Conservation (phyloP, 768 basidiomycete genomes). For the Leccinellum luteum region DNA sequence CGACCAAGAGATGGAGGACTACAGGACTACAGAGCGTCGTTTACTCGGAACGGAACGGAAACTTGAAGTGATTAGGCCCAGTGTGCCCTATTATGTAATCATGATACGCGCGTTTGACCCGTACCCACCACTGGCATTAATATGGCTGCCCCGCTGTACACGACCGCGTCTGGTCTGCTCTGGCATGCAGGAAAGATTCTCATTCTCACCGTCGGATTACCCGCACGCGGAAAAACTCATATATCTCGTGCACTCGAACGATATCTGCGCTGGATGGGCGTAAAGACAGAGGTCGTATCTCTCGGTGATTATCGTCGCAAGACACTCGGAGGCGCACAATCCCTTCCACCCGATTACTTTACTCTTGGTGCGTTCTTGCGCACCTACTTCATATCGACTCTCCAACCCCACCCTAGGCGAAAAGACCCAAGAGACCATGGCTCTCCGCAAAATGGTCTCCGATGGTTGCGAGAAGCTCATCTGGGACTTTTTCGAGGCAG, state of each 20-base stretch:
- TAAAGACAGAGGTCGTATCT: conserved; percentile 93
- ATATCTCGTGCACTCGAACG: conserved; percentile 93
- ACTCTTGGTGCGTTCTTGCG: conserved; percentile 53
- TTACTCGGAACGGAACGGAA: conserved; percentile 12
- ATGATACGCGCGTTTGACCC: neutral
- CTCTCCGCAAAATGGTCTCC: conserved; percentile 69
- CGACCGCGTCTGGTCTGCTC: conserved; percentile 82
- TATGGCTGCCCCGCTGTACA: conserved; percentile 96
- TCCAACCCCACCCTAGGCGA: conserved; percentile 47
- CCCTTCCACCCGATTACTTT: conserved; percentile 92
- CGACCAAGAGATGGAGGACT: conserved; percentile 81
- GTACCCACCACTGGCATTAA: no score
- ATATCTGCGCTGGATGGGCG: conserved; percentile 98
- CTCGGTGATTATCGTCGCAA: conserved; percentile 94
- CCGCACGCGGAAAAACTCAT: conserved; percentile 95
- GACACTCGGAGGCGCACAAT: conserved; percentile 82
- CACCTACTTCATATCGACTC: neutral
- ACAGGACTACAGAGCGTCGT: conserved; percentile 63
- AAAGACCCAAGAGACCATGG: conserved; percentile 78
- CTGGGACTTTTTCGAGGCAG: conserved; percentile 79
- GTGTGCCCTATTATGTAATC: conserved; percentile 21
- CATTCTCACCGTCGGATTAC: conserved; percentile 88
- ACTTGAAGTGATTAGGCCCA: conserved; percentile 9
- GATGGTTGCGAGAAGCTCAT: conserved; percentile 87
- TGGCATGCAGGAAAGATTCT: conserved; percentile 96